These are phyloP conservation scores for Skeletonema costatum DNA, from an alignment of 108 stramenopile species.

Conservation along the genomic window DNA sequence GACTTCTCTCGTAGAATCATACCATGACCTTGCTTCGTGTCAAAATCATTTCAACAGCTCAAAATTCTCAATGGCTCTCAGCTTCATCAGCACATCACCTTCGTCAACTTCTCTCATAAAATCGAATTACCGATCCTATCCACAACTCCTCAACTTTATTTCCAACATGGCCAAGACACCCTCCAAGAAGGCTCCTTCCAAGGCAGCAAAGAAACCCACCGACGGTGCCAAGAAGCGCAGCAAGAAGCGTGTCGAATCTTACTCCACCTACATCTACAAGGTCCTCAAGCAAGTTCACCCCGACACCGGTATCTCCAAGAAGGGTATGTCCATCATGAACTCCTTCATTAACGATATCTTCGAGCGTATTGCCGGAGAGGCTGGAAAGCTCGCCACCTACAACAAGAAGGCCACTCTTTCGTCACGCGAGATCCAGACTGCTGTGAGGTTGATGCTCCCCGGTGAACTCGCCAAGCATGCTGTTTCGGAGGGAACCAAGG, in stretches of 20 bases:
- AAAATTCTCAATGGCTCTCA: neutral
- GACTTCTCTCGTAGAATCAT: neutral
- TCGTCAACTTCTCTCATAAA: neutral
- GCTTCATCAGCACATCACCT: neutral
- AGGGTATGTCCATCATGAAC: slow-evolving; percentile 96
- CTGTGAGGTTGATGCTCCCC: slow-evolving; percentile 93
- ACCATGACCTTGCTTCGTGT: neutral
- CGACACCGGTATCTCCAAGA: slow-evolving; percentile 91
- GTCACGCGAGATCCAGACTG: slow-evolving; percentile 92
- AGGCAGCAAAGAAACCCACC: slow-evolving; percentile 54
- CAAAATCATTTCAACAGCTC: neutral
- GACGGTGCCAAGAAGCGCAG: slow-evolving; percentile 30
- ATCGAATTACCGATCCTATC: slow-evolving; percentile 7
- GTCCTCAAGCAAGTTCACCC: slow-evolving; percentile 90
- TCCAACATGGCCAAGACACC: slow-evolving; percentile 72
- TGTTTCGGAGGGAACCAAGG: slow-evolving; percentile 56
- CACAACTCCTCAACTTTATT: neutral
- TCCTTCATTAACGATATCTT: slow-evolving; percentile 96
- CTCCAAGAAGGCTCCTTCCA: slow-evolving; percentile 66
- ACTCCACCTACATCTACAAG: slow-evolving; percentile 94
- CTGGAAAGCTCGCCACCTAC: slow-evolving; percentile 90
- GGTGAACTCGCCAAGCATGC: slow-evolving; percentile 94
- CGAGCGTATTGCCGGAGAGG: slow-evolving; percentile 90
- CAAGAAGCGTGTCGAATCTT: slow-evolving; percentile 86
- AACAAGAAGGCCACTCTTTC: slow-evolving; percentile 94